Conservation (phyloP, 805 yeast genomes). For the Candida adriatica region DNA sequence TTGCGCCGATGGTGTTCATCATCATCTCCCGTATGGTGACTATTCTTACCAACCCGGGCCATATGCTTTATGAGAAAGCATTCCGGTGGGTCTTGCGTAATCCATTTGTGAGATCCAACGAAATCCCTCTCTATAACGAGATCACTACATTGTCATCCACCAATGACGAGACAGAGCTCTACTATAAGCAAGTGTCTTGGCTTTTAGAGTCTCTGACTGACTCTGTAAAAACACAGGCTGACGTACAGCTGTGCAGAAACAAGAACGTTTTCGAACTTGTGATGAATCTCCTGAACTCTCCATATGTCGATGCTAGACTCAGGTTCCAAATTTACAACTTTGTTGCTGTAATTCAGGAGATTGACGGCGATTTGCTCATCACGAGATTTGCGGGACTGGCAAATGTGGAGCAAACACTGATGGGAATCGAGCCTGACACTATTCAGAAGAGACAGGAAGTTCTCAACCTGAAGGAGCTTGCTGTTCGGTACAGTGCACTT, state of each 20-base stretch:
- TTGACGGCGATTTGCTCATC: constrained; percentile 52
- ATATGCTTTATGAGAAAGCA: constrained; percentile 64
- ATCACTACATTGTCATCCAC: constrained; percentile 22
- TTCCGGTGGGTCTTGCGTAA: constrained; percentile 53
- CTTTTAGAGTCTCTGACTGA: constrained; percentile 40
- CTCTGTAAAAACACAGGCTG: constrained; percentile 42
- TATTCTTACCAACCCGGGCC: constrained; percentile 62
- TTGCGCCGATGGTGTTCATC: constrained; percentile 40
- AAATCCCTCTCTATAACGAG: constrained; percentile 36
- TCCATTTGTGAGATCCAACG: constrained; percentile 32
- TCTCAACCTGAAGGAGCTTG: constrained; percentile 39
- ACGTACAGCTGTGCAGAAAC: constrained; percentile 45
- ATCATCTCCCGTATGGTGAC: constrained; percentile 49
- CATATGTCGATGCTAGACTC: constrained; percentile 36
- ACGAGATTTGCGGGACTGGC: constrained; percentile 48
- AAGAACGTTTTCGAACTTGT: constrained; percentile 64
- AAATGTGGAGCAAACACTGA: constrained; percentile 29
- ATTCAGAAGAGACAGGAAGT: constrained; percentile 23
- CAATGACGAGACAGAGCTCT: constrained; percentile 38
- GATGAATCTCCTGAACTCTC: constrained; percentile 45
- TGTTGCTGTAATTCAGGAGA: constrained; percentile 39
- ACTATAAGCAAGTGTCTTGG: constrained; percentile 62
- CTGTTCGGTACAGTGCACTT: constrained; percentile 36
- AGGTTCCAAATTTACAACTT: constrained; percentile 35
- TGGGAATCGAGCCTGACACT: constrained; percentile 1